Conservation (phyloP, 1,284 basidiomycete genomes). For the Moesziomyces aphidis region DNA sequence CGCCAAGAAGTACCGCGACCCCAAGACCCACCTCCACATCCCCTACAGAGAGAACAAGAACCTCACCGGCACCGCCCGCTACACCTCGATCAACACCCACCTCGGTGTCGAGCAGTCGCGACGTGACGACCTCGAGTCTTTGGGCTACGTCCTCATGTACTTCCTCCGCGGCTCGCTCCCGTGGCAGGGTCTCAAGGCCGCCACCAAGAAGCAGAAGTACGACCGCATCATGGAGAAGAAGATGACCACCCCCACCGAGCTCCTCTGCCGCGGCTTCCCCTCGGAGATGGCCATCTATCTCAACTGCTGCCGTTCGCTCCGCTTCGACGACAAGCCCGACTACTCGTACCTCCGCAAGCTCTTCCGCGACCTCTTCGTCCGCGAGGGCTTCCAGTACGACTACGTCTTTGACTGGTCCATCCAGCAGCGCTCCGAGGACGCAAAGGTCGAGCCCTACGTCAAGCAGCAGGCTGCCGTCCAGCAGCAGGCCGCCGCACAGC, state of each 20-base stretch:
- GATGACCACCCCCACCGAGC: slow-evolving; percentile 69
- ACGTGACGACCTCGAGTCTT: slow-evolving; percentile 66
- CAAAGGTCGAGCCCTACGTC: slow-evolving; percentile 48
- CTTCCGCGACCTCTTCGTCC: slow-evolving; percentile 69
- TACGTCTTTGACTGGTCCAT: slow-evolving; percentile 69
- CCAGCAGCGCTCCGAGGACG: slow-evolving; percentile 64
- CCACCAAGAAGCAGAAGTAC: slow-evolving; percentile 69
- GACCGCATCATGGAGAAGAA: slow-evolving; percentile 69
- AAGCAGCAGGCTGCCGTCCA: slow-evolving; percentile 44
- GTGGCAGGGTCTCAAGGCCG: slow-evolving; percentile 68
- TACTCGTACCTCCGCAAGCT: slow-evolving; percentile 68
- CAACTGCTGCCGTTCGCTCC: slow-evolving; percentile 68
- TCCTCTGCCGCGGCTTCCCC: slow-evolving; percentile 68
- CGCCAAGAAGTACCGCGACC: slow-evolving; percentile 99
- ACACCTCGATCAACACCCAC: slow-evolving; percentile 99
- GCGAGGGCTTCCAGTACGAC: slow-evolving; percentile 69
- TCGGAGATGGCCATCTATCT: slow-evolving; percentile 69
- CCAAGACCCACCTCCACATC: slow-evolving; percentile 98
- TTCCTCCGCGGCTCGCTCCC: slow-evolving; percentile 67
- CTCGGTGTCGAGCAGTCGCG: slow-evolving; percentile 78
- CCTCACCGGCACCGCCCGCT: slow-evolving; percentile 96
- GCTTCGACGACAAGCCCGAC: slow-evolving; percentile 68
- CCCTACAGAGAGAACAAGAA: slow-evolving; percentile 99
- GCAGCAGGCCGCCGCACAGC: slow-evolving; percentile 55
- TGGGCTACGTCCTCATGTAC: slow-evolving; percentile 68